phyloP scores from a whole-genome alignment of 2,329 filamentous ascomycete species.

The Karstenula rhodostoma region DNA sequence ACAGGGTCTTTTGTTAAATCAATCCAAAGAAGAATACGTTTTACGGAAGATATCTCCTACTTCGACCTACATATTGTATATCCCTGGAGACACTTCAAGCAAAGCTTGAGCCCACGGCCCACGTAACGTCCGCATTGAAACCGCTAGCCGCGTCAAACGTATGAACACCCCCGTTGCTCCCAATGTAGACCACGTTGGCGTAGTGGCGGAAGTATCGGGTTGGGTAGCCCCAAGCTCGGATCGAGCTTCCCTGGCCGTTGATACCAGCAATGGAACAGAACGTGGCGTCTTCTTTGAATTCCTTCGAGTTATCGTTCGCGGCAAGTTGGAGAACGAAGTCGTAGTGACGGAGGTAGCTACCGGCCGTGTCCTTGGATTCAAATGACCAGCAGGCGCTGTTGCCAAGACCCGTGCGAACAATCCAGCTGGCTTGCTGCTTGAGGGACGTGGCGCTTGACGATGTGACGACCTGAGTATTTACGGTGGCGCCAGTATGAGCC shows the following conservation, averaged over 20 bases:
- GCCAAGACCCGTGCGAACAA: slow-evolving; percentile 63
- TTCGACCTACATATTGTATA: neutral
- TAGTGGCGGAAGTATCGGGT: slow-evolving; percentile 67
- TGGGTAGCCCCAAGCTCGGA: slow-evolving; percentile 68
- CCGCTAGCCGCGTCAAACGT: slow-evolving; percentile 58
- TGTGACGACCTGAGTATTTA: slow-evolving; percentile 65
- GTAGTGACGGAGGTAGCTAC: slow-evolving; percentile 66
- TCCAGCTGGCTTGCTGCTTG: slow-evolving; percentile 66
- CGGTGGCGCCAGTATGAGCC: slow-evolving; percentile 59
- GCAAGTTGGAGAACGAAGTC: slow-evolving; percentile 61
- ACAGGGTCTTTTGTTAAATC: no score
- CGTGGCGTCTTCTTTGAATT: slow-evolving; percentile 68
- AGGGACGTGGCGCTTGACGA: slow-evolving; percentile 60
- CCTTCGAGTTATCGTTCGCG: slow-evolving; percentile 63
- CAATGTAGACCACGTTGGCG: slow-evolving; percentile 55
- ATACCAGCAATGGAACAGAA: slow-evolving; percentile 66
- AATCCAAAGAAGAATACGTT: neutral
- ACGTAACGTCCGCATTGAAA: slow-evolving; percentile 66
- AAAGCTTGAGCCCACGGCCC: slow-evolving; percentile 55
- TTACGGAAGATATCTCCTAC: neutral
- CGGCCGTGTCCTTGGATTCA: slow-evolving; percentile 65
- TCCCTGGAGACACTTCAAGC: slow-evolving; percentile 42
- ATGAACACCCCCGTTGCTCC: slow-evolving; percentile 65
- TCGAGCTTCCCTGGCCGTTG: slow-evolving; percentile 59
- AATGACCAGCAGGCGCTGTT: slow-evolving; percentile 68